phyloP scores from a whole-genome alignment of 1,284 basidiomycete genomes.

The Volvariella surrecta region DNA sequence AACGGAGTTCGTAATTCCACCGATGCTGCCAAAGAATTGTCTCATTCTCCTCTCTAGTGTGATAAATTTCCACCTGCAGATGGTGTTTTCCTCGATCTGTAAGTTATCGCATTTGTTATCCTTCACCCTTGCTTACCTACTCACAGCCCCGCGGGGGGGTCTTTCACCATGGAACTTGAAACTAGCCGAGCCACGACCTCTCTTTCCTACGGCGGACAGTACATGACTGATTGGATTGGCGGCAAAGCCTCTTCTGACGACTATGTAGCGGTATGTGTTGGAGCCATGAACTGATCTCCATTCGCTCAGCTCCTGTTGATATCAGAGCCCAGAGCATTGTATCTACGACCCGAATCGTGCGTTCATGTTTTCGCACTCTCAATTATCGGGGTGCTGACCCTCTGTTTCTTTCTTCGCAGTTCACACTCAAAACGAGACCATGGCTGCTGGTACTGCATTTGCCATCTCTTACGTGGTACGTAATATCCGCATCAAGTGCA shows the following conservation, averaged over 20 bases:
- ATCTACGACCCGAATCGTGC: constrained; percentile 31
- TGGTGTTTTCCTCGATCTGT: constrained; percentile 39
- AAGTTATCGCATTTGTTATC: constrained; percentile 10
- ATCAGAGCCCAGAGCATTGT: constrained; percentile 24
- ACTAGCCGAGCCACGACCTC: constrained; percentile 33
- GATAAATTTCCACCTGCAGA: constrained; percentile 32
- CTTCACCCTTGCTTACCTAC: too few relatives aligned
- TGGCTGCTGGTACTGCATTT: constrained; percentile 36
- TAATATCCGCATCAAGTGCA: not conserved
- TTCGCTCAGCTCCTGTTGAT: not conserved
- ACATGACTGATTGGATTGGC: constrained; percentile 29
- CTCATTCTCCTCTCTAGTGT: constrained; percentile 21
- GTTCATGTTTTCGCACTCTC: constrained; percentile 9
- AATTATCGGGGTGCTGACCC: constrained; percentile 1
- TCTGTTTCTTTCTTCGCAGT: constrained; percentile 20
- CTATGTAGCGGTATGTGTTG: too few relatives aligned
- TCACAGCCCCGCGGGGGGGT: constrained; percentile 32
- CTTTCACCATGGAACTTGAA: constrained; percentile 35
- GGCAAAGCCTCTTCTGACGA: constrained; percentile 26
- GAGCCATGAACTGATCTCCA: constrained; percentile 11
- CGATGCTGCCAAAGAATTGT: not conserved
- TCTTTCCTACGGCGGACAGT: constrained; percentile 26
- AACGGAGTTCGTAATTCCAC: constrained; percentile 22
- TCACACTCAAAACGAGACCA: constrained; percentile 32
- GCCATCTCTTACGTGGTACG: constrained; percentile 35